Evolutionary conservation across 345 rosid species (phyloP).

Genomic region (Sapria himalayana): DNA sequence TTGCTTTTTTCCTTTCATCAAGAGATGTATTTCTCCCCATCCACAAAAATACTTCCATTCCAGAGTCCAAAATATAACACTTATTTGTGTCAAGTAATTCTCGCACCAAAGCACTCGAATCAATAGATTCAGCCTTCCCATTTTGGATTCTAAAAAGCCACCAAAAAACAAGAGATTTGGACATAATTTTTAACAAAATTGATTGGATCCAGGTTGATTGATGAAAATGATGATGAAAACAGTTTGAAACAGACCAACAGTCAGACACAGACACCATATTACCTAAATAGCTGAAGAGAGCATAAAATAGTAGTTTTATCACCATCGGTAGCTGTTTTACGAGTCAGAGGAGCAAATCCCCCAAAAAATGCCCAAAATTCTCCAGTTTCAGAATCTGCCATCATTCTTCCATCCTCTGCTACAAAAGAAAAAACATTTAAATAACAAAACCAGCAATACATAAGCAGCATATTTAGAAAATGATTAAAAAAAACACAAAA

Average conservation of each 20-base stretch:
- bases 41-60: slow-evolving; percentile 77
- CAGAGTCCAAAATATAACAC: slow-evolving; percentile 76
- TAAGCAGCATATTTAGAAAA: too few relatives aligned
- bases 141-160: slow-evolving; percentile 51
- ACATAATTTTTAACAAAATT: too few relatives aligned
- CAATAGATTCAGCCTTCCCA: slow-evolving; percentile 58
- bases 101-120: slow-evolving; percentile 47
- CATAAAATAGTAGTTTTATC: slow-evolving; percentile 23
- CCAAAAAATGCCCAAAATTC: slow-evolving; percentile 97
- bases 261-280: slow-evolving; percentile 9
- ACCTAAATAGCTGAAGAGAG: slow-evolving; percentile 47
- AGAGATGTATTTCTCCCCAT: slow-evolving; percentile 78
- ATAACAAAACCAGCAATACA: slow-evolving; percentile 1
- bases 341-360: slow-evolving; percentile 97
- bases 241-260: neutral
- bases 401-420: slow-evolving; percentile 86
- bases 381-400: slow-evolving; percentile 98
- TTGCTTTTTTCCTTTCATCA: slow-evolving; percentile 69
- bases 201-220: too few relatives aligned
- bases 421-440: slow-evolving; percentile 9
- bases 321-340: slow-evolving; percentile 39
- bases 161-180: too few relatives aligned
- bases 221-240: too few relatives aligned
- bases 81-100: slow-evolving; percentile 58
- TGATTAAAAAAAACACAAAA: too few relatives aligned